Percentiles rank a stretch among this genome's conserved stretches.
Evolutionary conservation across 345 rosid species (phyloP).

Genomic region (Acer campestre): DNA sequence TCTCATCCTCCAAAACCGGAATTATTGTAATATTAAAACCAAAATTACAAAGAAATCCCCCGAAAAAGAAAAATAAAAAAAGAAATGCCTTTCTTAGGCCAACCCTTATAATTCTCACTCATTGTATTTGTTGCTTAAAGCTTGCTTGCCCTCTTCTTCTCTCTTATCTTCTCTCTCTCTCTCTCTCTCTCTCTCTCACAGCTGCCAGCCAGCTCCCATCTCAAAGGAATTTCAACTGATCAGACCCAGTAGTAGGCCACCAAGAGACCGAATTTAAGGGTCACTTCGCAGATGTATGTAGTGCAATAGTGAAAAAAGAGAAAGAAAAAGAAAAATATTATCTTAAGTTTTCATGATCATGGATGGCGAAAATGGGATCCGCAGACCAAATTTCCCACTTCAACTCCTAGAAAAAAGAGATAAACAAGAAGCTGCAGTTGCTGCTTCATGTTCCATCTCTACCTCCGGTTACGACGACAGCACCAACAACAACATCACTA

Average conservation of each 20-base stretch:
- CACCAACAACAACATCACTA: background rate
- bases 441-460: constrained; percentile 37
- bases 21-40: too few relatives aligned
- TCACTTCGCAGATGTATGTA: constrained; percentile 28
- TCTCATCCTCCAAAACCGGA: too few relatives aligned
- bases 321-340: constrained; percentile 7
- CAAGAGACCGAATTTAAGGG: constrained; percentile 33
- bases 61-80: background rate
- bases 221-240: constrained; percentile 39
- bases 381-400: constrained; percentile 76
- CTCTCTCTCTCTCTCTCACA: constrained; percentile 27
- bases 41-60: constrained; percentile 28
- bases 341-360: constrained; percentile 47
- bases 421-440: constrained; percentile 20
- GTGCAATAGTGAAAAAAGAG: constrained; percentile 1
- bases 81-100: constrained; percentile 26
- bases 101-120: constrained; percentile 43
- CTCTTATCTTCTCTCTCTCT: constrained; percentile 25
- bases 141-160: constrained; percentile 31
- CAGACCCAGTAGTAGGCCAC: constrained; percentile 61
- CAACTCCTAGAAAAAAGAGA: constrained; percentile 66
- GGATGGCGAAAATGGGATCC: constrained; percentile 73
- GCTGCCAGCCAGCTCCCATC: constrained; percentile 56
- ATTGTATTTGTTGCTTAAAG: constrained; percentile 75
- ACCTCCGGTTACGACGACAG: constrained; percentile 1